A percentile compares a stretch with the other conserved stretches of the same genome.
phyloP scores from a whole-genome alignment of 2,329 filamentous ascomycete species.

The Metarhizium brunneum region DNA sequence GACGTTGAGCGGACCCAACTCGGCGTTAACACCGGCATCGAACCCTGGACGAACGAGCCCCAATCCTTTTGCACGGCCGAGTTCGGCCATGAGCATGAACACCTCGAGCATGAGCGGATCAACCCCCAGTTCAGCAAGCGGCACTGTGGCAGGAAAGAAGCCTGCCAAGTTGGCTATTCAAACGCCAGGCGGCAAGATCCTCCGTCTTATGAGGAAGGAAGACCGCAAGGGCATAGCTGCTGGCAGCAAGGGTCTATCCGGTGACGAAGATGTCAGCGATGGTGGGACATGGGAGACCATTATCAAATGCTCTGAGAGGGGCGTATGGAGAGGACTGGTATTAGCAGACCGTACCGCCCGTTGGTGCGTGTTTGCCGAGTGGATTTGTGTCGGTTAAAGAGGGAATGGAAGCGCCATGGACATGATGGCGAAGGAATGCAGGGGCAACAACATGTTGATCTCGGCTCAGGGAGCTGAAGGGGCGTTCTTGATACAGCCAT shows the following conservation, averaged over 20 bases:
- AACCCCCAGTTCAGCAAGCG: slow-evolving; percentile 44
- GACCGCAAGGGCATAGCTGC: slow-evolving; percentile 49
- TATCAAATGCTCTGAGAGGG: slow-evolving; percentile 78
- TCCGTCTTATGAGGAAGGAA: slow-evolving; percentile 75
- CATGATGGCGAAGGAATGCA: neutral
- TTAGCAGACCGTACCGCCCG: slow-evolving; percentile 73
- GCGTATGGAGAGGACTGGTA: slow-evolving; percentile 73
- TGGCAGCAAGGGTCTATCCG: slow-evolving; percentile 28
- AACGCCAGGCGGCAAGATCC: slow-evolving; percentile 87
- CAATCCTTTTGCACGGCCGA: slow-evolving; percentile 51
- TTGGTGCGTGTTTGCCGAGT: slow-evolving; percentile 91
- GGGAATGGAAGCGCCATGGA: neutral
- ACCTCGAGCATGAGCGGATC: slow-evolving; percentile 48
- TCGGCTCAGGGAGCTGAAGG: neutral
- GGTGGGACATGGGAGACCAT: slow-evolving; percentile 82
- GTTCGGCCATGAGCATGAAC: slow-evolving; percentile 57
- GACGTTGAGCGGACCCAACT: slow-evolving; percentile 19
- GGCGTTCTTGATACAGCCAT: neutral
- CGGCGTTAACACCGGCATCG: slow-evolving; percentile 33
- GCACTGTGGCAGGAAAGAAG: slow-evolving; percentile 56
- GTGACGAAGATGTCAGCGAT: slow-evolving; percentile 52
- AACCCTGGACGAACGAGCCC: slow-evolving; percentile 44
- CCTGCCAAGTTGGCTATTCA: slow-evolving; percentile 95
- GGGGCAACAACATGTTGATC: neutral
- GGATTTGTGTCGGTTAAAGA: slow-evolving; percentile 47